Base-by-base conservation (phyloP, 345 rosid genomes). In the Eucalyptus rudis region DNA sequence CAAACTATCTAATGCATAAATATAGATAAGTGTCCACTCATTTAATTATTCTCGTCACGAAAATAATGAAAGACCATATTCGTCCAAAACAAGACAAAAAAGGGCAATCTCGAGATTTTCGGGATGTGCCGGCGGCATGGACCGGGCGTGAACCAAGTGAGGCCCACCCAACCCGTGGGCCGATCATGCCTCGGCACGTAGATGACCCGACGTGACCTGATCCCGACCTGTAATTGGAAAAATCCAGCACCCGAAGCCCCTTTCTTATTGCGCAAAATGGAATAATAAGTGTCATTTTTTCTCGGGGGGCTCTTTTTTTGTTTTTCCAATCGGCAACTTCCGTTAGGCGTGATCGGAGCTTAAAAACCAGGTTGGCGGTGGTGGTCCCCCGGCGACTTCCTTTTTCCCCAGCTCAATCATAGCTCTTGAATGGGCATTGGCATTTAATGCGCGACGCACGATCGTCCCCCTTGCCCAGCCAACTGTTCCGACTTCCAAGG, bases 151-250 rank as follows among this genome's bases (percentile, higher is more conserved):
- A 19, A 36, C 47, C 13, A 3, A 7, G 29, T 4, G 84, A 6
- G 9, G 29, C 16, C 24, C 16, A 5, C 9, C 1, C 47, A 1
- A 40, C 84, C 4, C 1, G 2, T 6, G 47, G 47, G 13, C 47
- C 16, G 0, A 76, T 71, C 43, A 22, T 2, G 47, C 13, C 27
- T 20, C 15, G 47, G 83, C 83, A 76, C 29, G 5, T 40, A 6
- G 40, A 76, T 11, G 84, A 10, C 47, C 47, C 9, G 15, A 40
- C 4, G 29, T 11, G 47, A 40, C 47, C 84, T 9, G 27, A 0
- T 40, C 13, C 47, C 15, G 47, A 20, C 47, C 47, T 5, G 8
- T 20, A 76, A 40, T 76, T 22, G 84, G 27, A 20, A 40, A n/a
- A 76, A 11, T 10, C 47, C 84, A 40, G 29, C 84, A 40, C 16